Conservation (phyloP, 106 monocot species). For the Acorus calamus region DNA sequence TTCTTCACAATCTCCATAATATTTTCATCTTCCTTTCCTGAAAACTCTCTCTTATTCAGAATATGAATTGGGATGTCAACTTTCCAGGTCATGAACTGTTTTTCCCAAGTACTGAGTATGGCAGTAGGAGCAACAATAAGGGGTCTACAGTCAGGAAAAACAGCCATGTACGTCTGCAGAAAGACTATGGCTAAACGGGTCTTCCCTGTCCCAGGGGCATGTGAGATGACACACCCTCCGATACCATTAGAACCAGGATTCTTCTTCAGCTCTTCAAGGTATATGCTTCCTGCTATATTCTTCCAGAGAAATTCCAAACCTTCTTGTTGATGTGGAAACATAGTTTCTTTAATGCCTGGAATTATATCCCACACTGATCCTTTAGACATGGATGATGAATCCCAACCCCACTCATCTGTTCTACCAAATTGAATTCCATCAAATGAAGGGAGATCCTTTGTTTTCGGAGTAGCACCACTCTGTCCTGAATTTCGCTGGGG, state of each 20-base stretch:
- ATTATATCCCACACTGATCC: constrained; percentile 81
- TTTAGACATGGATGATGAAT: neutral
- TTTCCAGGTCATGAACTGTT: constrained; percentile 54
- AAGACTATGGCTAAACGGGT: constrained; percentile 51
- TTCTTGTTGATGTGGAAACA: constrained; percentile 60
- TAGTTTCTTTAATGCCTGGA: constrained; percentile 24
- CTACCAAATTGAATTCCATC: constrained; percentile 10
- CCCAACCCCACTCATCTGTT: constrained; percentile 4
- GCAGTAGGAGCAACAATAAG: constrained; percentile 52
- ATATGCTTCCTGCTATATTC: constrained; percentile 27
- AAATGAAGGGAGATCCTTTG: constrained; percentile 9
- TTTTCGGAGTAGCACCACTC: neutral
- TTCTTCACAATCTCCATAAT: constrained; percentile 8
- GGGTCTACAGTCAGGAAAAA: constrained; percentile 52
- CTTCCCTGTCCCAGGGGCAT: constrained; percentile 92
- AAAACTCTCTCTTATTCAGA: constrained; percentile 29
- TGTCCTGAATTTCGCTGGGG: constrained; percentile 9
- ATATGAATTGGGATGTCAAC: constrained; percentile 45
- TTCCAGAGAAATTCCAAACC: constrained; percentile 73
- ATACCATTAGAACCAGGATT: neutral
- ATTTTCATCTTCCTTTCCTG: constrained; percentile 29
- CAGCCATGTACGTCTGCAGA: constrained; percentile 47
- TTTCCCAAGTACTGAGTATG: constrained; percentile 58
- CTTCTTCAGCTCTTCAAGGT: constrained; percentile 21
- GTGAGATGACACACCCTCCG: constrained; percentile 64